Evolutionary conservation across 108 stramenopile species (phyloP).

Genomic region (Bacterosira constricta): DNA sequence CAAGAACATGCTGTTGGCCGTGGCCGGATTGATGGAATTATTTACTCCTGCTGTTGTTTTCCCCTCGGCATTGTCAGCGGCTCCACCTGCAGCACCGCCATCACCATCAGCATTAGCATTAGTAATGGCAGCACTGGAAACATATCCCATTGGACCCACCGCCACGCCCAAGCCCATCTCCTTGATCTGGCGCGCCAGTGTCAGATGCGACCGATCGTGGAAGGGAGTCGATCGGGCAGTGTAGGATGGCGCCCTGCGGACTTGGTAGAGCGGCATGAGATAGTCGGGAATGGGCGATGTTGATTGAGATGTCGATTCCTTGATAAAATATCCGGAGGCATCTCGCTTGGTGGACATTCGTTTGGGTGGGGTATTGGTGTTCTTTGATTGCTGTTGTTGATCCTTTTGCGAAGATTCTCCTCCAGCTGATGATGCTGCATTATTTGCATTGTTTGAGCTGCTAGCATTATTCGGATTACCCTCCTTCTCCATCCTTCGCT

Average conservation of each 20-base stretch:
- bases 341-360: conserved; percentile 35
- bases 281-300: conserved; percentile 37
- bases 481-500: conserved; percentile 1
- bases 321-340: conserved; percentile 36
- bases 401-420: no score
- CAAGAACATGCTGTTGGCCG: conserved; percentile 45
- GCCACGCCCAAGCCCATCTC: conserved; percentile 74
- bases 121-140: no score
- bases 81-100: no score
- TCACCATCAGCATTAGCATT: no score
- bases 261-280: conserved; percentile 78
- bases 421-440: neutral
- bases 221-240: conserved; percentile 42
- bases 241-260: conserved; percentile 41
- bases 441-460: neutral
- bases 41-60: conserved; percentile 10
- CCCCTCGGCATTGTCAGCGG: neutral
- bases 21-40: conserved; percentile 29
- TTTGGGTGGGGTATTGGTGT: neutral
- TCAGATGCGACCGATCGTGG: conserved; percentile 62
- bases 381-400: no score
- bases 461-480: neutral
- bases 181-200: conserved; percentile 69
- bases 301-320: no score
- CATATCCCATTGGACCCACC: conserved; percentile 54